Conservation (phyloP, 2,329 filamentous ascomycete species). For the Tolypocladium ophioglossoides region DNA sequence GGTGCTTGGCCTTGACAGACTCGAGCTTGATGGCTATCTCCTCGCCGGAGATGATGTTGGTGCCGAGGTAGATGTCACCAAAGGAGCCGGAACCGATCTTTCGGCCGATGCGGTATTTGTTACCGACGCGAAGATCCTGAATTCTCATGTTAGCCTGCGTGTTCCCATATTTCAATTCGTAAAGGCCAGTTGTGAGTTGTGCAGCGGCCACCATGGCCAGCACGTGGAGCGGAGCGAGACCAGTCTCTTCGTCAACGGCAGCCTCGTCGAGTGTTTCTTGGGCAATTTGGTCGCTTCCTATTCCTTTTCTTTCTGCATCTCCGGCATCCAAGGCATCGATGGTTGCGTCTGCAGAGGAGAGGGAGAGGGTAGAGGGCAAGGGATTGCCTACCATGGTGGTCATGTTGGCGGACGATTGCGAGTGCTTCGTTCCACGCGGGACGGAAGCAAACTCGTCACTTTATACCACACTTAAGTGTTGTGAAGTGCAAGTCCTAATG, state of each 20-base stretch:
- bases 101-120: slow-evolving; percentile 98
- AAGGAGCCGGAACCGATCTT: slow-evolving; percentile 98
- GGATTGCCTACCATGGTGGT: slow-evolving; percentile 39
- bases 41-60: slow-evolving; percentile 98
- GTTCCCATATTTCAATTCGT: not conserved
- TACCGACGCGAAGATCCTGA: slow-evolving; percentile 96
- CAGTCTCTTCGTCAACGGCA: not conserved
- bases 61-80: slow-evolving; percentile 97
- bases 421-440: slow-evolving; percentile 11
- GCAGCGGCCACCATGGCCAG: not conserved
- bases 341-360: not conserved
- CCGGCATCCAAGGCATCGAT: not conserved
- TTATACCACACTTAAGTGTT: not conserved
- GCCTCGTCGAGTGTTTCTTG: not conserved
- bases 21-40: slow-evolving; percentile 99
- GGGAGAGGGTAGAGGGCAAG: not conserved
- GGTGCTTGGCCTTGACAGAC: slow-evolving; percentile 98
- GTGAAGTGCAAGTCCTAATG: not conserved
- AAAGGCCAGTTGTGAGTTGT: not conserved
- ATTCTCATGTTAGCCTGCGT: slow-evolving; percentile 8
- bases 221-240: not conserved
- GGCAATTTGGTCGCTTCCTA: not conserved
- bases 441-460: slow-evolving; percentile 7
- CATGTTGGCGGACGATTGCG: slow-evolving; percentile 24
- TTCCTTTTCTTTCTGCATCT: not conserved